Conservation (phyloP, 2,329 filamentous ascomycete species). For the Trichoderma semiorbis region DNA sequence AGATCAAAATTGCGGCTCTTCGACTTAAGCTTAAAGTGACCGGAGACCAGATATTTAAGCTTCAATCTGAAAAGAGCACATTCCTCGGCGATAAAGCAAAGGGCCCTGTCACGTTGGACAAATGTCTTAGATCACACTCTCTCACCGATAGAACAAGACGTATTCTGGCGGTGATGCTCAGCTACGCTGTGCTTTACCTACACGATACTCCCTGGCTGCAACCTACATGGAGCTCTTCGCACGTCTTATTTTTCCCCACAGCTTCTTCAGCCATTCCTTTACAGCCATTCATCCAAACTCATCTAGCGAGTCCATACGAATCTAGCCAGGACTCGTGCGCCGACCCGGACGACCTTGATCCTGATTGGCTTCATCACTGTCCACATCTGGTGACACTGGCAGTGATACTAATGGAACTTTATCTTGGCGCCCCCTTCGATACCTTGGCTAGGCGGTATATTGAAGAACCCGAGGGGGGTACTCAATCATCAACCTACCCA, state of each 20-base stretch:
- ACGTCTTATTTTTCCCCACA: neutral
- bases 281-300: neutral
- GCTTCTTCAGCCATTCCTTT: neutral
- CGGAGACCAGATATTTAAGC: neutral
- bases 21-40: neutral
- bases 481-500: neutral
- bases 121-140: neutral
- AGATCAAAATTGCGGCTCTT: neutral
- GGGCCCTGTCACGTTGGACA: neutral
- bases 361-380: neutral
- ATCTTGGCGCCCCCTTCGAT: neutral
- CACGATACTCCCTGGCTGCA: neutral
- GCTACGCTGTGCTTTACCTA: neutral
- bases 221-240: neutral
- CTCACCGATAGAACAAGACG: neutral
- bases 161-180: neutral
- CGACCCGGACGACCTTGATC: neutral
- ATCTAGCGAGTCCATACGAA: neutral
- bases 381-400: neutral
- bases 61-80: neutral
- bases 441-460: neutral
- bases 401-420: neutral
- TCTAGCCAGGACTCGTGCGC: neutral
- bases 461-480: neutral
- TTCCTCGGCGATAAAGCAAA: neutral